Evolutionary conservation across 2,329 filamentous ascomycete species (phyloP).

Genomic region (Mycocentrospora acerina): DNA sequence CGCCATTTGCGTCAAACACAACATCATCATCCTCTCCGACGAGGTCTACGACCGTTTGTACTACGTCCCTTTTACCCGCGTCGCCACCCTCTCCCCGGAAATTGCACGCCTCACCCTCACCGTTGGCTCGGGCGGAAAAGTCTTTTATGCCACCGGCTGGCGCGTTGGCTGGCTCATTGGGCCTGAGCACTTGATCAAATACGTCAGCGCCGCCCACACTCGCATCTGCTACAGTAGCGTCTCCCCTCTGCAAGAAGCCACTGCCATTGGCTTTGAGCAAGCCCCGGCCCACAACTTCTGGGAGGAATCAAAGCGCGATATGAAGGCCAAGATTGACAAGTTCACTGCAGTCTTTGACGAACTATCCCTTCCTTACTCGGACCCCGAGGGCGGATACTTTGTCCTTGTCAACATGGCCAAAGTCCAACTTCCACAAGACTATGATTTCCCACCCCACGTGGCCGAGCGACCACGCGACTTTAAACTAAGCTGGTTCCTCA

Average conservation of each 20-base stretch:
- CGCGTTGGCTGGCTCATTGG: slow-evolving; percentile 95
- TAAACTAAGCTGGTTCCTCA: slow-evolving; percentile 93
- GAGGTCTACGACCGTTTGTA: slow-evolving; percentile 87
- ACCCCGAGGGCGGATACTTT: slow-evolving; percentile 97
- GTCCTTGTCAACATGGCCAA: slow-evolving; percentile 91
- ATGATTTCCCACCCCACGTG: slow-evolving; percentile 88
- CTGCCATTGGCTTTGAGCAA: slow-evolving; percentile 89
- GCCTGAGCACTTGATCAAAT: slow-evolving; percentile 82
- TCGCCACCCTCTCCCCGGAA: slow-evolving; percentile 87
- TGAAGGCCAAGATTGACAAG: slow-evolving; percentile 82
- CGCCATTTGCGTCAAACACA: slow-evolving; percentile 85
- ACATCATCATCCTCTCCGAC: slow-evolving; percentile 80
- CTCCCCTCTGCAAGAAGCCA: slow-evolving; percentile 90
- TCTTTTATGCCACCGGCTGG: slow-evolving; percentile 98
- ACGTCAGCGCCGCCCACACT: slow-evolving; percentile 90
- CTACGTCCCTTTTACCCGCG: slow-evolving; percentile 92
- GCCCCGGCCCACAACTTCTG: slow-evolving; percentile 86
- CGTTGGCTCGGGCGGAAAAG: slow-evolving; percentile 94
- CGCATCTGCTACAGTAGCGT: slow-evolving; percentile 95
- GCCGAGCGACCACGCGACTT: slow-evolving; percentile 86
- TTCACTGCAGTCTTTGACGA: slow-evolving; percentile 70
- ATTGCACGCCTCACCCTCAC: slow-evolving; percentile 86
- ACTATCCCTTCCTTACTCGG: slow-evolving; percentile 65
- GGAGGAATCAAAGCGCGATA: slow-evolving; percentile 78
- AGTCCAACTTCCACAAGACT: slow-evolving; percentile 78